Evolutionary conservation across 208 protist species (phyloP).

Genomic region (Crithidia acanthocephali): DNA sequence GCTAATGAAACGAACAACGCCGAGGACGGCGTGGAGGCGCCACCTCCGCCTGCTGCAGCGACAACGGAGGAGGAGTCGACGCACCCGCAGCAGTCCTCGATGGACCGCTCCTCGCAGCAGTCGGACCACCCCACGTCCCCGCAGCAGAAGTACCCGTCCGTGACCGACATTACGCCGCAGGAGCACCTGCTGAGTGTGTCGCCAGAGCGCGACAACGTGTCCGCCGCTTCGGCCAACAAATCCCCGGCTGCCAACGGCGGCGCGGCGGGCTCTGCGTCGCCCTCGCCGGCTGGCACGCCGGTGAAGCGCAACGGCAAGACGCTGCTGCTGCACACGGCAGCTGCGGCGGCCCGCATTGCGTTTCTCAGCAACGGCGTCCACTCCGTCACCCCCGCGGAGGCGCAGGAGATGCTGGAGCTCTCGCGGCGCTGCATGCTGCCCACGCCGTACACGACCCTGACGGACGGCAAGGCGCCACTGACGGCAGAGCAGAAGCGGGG

Average conservation of each 20-base stretch:
- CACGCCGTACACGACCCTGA: constrained; percentile 66
- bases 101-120: neutral
- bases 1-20: neutral
- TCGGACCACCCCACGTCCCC: neutral
- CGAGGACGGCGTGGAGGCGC: neutral
- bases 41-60: neutral
- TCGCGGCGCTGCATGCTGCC: constrained; percentile 45
- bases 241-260: neutral
- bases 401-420: constrained; percentile 50
- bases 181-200: neutral
- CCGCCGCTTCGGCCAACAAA: neutral
- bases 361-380: constrained; percentile 34
- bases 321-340: constrained; percentile 52
- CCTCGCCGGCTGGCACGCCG: neutral
- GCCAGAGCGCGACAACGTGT: constrained; percentile 10
- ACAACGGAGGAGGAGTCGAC: neutral
- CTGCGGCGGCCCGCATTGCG: constrained; percentile 47
- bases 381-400: constrained; percentile 32
- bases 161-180: constrained; percentile 1
- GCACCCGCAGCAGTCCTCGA: neutral
- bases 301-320: constrained; percentile 8
- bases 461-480: constrained; percentile 15
- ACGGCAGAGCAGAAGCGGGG: constrained; percentile 18
- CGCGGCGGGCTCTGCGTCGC: neutral
- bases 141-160: neutral